Percentiles rank a stretch among this genome's conserved stretches.
These are phyloP conservation scores for Neodidymelliopsis sp. DNA, from an alignment of 2,329 filamentous ascomycete species.

Conservation along the genomic window DNA sequence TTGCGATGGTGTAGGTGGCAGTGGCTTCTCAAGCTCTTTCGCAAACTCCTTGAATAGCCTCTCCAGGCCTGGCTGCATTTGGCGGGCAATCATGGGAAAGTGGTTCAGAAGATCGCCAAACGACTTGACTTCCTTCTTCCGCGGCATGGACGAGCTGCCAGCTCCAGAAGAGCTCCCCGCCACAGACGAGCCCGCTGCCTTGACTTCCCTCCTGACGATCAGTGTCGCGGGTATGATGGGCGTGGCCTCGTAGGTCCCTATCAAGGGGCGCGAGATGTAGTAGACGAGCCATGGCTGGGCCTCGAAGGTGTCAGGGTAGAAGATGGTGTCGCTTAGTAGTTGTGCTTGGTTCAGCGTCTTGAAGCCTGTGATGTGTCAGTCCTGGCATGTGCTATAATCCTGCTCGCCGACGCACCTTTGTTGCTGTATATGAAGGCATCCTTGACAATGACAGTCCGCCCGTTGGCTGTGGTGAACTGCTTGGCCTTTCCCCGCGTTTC, in stretches of 20 bases:
- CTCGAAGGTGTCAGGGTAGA: constrained; percentile 88
- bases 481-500: constrained; percentile 93
- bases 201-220: constrained; percentile 29
- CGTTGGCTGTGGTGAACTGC: constrained; percentile 92
- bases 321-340: constrained; percentile 81
- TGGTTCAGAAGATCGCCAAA: constrained; percentile 90
- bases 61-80: constrained; percentile 94
- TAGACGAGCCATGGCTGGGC: constrained; percentile 95
- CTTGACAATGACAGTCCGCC: constrained; percentile 91
- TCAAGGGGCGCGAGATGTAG: constrained; percentile 88
- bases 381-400: no score
- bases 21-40: constrained; percentile 81
- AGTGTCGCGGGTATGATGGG: constrained; percentile 70
- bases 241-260: constrained; percentile 81
- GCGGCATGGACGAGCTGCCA: constrained; percentile 57
- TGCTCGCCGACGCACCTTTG: constrained; percentile 69
- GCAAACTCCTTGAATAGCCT: constrained; percentile 89
- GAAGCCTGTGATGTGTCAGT: constrained; percentile 69
- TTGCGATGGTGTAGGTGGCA: constrained; percentile 73
- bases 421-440: constrained; percentile 94
- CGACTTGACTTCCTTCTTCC: constrained; percentile 89
- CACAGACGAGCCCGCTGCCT: constrained; percentile 5
- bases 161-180: constrained; percentile 31
- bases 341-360: constrained; percentile 90
- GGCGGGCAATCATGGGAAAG: constrained; percentile 93